Evolutionary conservation across 257 asterid genomes (phyloP).

Genomic region (Solanum pennellii): DNA sequence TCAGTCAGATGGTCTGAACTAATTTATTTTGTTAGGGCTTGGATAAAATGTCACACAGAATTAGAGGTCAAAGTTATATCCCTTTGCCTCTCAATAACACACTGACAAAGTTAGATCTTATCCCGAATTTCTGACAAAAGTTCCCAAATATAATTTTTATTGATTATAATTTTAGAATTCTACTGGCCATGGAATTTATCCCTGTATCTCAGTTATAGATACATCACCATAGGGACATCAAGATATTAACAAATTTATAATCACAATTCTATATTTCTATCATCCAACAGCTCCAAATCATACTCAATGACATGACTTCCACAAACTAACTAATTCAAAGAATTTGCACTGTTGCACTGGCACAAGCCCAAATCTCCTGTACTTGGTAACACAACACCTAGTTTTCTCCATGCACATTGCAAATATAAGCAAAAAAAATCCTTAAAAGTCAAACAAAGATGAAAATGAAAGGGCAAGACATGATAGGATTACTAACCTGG

Average conservation of each 20-base stretch:
- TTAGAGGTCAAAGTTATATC: neutral
- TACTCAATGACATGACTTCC: neutral
- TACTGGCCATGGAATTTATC: neutral
- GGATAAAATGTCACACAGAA: neutral
- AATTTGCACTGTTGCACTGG: neutral
- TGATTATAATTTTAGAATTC: neutral
- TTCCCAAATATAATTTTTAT: neutral
- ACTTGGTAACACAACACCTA: neutral
- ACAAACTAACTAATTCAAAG: neutral
- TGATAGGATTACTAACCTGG: conserved; percentile 37
- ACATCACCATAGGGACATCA: neutral
- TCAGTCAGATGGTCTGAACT: neutral
- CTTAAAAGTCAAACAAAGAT: neutral
- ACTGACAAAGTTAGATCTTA: neutral
- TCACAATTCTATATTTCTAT: neutral
- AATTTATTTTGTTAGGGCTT: neutral
- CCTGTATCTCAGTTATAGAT: neutral
- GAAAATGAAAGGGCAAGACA: neutral
- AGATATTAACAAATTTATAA: neutral
- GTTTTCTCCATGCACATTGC: neutral
- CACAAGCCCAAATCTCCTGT: neutral
- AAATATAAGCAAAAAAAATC: neutral
- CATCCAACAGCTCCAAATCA: neutral
- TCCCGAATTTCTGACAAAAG: neutral
- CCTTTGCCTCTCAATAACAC: neutral